A percentile compares a stretch with the other conserved stretches of the same genome.
Evolutionary conservation across 768 basidiomycete genomes (phyloP).

Genomic region (Lactarius quietus): DNA sequence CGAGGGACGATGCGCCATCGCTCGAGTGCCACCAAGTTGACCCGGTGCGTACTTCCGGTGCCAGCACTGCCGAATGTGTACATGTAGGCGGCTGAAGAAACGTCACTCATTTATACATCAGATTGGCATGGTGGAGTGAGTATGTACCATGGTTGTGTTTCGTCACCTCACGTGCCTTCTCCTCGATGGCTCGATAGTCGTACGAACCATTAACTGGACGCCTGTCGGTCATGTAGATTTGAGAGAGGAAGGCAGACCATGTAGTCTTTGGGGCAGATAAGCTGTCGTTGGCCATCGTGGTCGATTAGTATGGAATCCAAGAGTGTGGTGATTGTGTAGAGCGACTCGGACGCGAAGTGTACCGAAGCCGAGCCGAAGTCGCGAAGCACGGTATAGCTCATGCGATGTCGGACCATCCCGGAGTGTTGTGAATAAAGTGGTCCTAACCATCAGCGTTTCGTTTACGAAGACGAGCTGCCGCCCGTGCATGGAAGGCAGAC

Average conservation of each 20-base stretch:
- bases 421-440: too few species aligned
- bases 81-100: constrained; percentile 58
- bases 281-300: not conserved
- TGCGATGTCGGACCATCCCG: too few species aligned
- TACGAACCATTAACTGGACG: constrained; percentile 52
- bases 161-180: constrained; percentile 53
- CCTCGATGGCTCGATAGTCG: constrained; percentile 57
- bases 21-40: constrained; percentile 61
- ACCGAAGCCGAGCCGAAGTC: too few species aligned
- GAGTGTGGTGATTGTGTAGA: not conserved
- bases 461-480: too few species aligned
- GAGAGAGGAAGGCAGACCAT: constrained; percentile 9
- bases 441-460: too few species aligned
- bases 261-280: not conserved
- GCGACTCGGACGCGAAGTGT: too few species aligned
- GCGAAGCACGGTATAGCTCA: too few species aligned
- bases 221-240: not conserved
- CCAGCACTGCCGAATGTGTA: constrained; percentile 81
- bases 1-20: constrained; percentile 76
- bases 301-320: too few species aligned
- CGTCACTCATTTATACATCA: not conserved
- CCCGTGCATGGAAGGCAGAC: too few species aligned
- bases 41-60: constrained; percentile 57
- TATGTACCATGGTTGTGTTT: constrained; percentile 53
- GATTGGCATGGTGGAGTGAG: not conserved